These are phyloP conservation scores for Spiraea crenata DNA, from an alignment of 331 rosid species.

Conservation along the genomic window DNA sequence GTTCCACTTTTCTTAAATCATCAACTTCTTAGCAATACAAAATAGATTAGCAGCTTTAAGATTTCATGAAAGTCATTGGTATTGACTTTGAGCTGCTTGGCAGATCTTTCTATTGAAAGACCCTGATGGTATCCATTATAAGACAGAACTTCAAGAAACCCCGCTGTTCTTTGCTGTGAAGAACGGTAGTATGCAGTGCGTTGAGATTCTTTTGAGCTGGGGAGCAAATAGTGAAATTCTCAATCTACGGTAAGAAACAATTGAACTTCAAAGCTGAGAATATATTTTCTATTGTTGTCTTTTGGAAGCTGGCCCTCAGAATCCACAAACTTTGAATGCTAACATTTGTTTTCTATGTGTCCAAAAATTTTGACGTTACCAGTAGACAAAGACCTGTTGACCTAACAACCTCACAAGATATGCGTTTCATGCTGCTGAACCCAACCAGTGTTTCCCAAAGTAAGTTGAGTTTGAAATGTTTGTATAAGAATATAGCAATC, in stretches of 20 bases:
- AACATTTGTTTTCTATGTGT: not conserved
- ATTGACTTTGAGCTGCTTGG: slow-evolving; percentile 11
- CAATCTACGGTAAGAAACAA: slow-evolving; percentile 38
- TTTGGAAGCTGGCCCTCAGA: not conserved
- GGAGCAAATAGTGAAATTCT: slow-evolving; percentile 44
- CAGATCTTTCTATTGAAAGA: slow-evolving; percentile 41
- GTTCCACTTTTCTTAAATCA: slow-evolving; percentile 1
- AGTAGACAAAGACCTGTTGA: slow-evolving; percentile 47
- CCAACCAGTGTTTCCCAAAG: slow-evolving; percentile 30
- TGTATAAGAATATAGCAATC: not conserved
- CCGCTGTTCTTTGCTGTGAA: slow-evolving; percentile 49
- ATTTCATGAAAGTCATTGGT: not conserved
- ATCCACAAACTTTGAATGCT: not conserved
- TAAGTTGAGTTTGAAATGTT: slow-evolving; percentile 22
- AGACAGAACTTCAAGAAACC: slow-evolving; percentile 50
- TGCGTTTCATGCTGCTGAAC: slow-evolving; percentile 39
- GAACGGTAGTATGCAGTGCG: slow-evolving; percentile 34
- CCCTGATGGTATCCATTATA: slow-evolving; percentile 33
- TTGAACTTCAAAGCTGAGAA: not conserved
- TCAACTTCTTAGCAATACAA: slow-evolving; percentile 5
- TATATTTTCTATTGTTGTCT: slow-evolving; percentile 1
- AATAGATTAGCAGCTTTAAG: not conserved
- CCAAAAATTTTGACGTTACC: slow-evolving; percentile 6
- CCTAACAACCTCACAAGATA: slow-evolving; percentile 40
- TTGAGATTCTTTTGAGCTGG: slow-evolving; percentile 44